Evolutionary conservation across 208 protist genomes (phyloP), one percentile per base, ranked within the genome.

Genomic region (Acanthamoeba lenticulata): DNA sequence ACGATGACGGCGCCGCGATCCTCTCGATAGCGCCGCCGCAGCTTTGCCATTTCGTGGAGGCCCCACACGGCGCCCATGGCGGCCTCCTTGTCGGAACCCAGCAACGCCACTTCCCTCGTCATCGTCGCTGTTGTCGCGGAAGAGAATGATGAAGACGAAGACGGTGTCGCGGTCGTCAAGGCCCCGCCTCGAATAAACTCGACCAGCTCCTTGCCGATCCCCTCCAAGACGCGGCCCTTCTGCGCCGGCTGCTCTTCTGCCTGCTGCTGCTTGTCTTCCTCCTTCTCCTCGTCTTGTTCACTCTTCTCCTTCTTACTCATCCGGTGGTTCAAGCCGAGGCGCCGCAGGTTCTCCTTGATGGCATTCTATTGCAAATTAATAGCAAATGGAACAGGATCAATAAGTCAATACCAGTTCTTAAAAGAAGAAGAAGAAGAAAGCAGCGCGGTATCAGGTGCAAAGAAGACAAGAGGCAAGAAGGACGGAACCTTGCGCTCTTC

Each of bases 11-110:
- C 85, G 29, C 85, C 85, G 38, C 42, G 65, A 4, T 29, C 17
- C 36, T 72, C 55, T 1, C 85, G 29, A 32, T 72, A 62, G 34
- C 42, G 85, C 45, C 85, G 45, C 15, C 85, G 85, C 42, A 91
- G 17, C 27, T 62, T 62, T 6, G 85, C 85, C 27, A 72, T 62
- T 29, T 91, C 85, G 85, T 91, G 47, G 29, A 91, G 57, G 29
- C 77, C 44, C 77, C 77, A 86, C 44, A 86, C 44, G 3, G 77
- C 44, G 9, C 77, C 77, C 77, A 86, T 57, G 7, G 77, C 34
- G 44, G 77, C 44, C 44, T 86, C 77, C 77, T 47, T 34, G 45
- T 86, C 44, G 19, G n/a, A 1, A n/a, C 40, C 44, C 29, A 36
- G 44, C n/a, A 2, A 57, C 27, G 77, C 40, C 77, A 86, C 19